phyloP scores from a whole-genome alignment of 805 yeast genomes.

The Jamesozyma hellenica region DNA sequence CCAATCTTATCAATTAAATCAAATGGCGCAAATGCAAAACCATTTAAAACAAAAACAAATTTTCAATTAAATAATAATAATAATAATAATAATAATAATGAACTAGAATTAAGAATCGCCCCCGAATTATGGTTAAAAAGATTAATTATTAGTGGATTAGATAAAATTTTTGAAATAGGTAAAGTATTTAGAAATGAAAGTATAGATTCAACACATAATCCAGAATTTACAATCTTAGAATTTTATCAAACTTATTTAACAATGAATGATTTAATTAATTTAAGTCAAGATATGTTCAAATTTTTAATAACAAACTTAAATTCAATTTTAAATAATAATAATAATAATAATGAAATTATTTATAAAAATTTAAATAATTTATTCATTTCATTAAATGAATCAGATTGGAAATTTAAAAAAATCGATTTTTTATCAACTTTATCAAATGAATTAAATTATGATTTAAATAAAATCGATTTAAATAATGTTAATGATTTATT shows the following conservation, averaged over 20 bases:
- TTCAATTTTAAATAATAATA: slow-evolving; percentile 1
- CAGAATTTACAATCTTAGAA: slow-evolving; percentile 87
- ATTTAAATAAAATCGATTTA: slow-evolving; percentile 26
- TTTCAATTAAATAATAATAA: slow-evolving; percentile 9
- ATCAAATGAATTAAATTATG: slow-evolving; percentile 13
- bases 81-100: slow-evolving; percentile 6
- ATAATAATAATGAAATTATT: not conserved
- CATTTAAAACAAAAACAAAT: slow-evolving; percentile 51
- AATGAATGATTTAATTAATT: slow-evolving; percentile 52
- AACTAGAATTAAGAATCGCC: slow-evolving; percentile 71
- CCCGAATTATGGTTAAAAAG: slow-evolving; percentile 93
- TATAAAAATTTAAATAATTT: slow-evolving; percentile 2
- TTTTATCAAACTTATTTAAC: slow-evolving; percentile 68
- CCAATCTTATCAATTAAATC: slow-evolving; percentile 67
- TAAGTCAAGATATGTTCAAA: slow-evolving; percentile 51
- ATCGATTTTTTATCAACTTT: slow-evolving; percentile 27
- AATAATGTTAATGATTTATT: slow-evolving; percentile 16
- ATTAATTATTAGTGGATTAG: slow-evolving; percentile 74
- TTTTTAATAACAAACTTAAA: slow-evolving; percentile 26
- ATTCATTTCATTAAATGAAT: slow-evolving; percentile 6
- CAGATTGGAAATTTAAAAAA: slow-evolving; percentile 22
- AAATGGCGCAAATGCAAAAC: slow-evolving; percentile 90
- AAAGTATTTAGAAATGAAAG: slow-evolving; percentile 86
- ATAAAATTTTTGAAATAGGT: slow-evolving; percentile 80
- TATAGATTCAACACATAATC: slow-evolving; percentile 84